phyloP scores from a whole-genome alignment of 352 stramenopile genomes.

The Pythium insidiosum region DNA sequence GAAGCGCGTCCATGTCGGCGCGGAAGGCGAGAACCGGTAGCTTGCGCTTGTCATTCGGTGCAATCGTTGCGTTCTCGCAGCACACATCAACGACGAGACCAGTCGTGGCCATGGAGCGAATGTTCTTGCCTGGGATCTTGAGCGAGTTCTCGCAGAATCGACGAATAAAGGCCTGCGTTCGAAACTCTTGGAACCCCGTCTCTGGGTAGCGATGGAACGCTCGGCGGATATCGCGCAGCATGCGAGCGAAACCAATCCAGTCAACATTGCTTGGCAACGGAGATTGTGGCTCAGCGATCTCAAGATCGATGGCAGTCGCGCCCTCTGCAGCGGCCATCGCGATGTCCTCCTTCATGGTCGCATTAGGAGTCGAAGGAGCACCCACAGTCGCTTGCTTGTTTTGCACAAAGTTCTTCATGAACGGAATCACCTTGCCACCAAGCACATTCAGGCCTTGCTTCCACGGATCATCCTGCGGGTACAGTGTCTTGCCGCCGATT shows the following conservation, averaged over 20 bases:
- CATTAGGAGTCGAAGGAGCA: not conserved
- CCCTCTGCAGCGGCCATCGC: slow-evolving; percentile 8
- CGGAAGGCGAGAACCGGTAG: slow-evolving; percentile 88
- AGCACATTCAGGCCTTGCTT: slow-evolving; percentile 48
- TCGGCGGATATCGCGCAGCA: slow-evolving; percentile 72
- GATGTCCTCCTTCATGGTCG: not conserved
- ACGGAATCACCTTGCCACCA: slow-evolving; percentile 42
- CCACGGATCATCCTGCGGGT: slow-evolving; percentile 62
- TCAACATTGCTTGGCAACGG: slow-evolving; percentile 23
- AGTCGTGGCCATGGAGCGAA: slow-evolving; percentile 69
- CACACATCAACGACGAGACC: slow-evolving; percentile 90
- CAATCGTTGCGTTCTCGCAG: slow-evolving; percentile 48
- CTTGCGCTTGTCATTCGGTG: slow-evolving; percentile 39
- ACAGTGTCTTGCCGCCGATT: slow-evolving; percentile 27
- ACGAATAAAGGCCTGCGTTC: slow-evolving; percentile 83
- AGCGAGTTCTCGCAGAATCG: slow-evolving; percentile 77
- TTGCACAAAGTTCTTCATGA: slow-evolving; percentile 52
- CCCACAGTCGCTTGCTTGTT: slow-evolving; percentile 9
- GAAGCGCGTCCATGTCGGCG: slow-evolving; percentile 95
- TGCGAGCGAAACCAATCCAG: slow-evolving; percentile 62
- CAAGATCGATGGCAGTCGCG: slow-evolving; percentile 2
- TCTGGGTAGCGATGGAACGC: slow-evolving; percentile 88
- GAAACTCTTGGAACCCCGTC: slow-evolving; percentile 86
- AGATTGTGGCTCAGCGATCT: slow-evolving; percentile 1
- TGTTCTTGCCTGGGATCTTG: slow-evolving; percentile 62